Conservation (phyloP, 2,329 filamentous ascomycete species). For the Massarina eburnea region DNA sequence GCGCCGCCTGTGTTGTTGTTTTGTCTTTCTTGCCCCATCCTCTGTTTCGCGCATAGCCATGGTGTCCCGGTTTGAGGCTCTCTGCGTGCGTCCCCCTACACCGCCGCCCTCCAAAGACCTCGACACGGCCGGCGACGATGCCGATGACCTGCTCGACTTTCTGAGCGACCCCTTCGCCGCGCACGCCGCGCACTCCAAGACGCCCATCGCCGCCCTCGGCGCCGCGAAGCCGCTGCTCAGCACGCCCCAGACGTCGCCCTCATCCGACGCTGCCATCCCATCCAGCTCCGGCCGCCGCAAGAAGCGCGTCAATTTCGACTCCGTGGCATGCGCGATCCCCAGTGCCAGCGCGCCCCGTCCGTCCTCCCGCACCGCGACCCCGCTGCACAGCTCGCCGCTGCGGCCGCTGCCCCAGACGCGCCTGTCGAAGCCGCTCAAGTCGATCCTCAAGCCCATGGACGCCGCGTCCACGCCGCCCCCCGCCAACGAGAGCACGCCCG, state of each 20-base stretch:
- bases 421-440: slow-evolving; percentile 62
- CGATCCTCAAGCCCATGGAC: slow-evolving; percentile 76
- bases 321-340: slow-evolving; percentile 61
- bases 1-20: slow-evolving; percentile 16
- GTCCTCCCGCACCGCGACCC: slow-evolving; percentile 34
- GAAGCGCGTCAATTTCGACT: slow-evolving; percentile 62
- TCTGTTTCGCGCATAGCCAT: slow-evolving; percentile 43
- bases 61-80: slow-evolving; percentile 47
- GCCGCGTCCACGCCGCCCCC: slow-evolving; percentile 38
- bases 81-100: slow-evolving; percentile 58
- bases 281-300: slow-evolving; percentile 38
- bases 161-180: slow-evolving; percentile 46
- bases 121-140: slow-evolving; percentile 17
- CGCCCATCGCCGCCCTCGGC: not conserved
- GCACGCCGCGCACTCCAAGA: slow-evolving; percentile 28
- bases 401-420: slow-evolving; percentile 53
- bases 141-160: slow-evolving; percentile 46
- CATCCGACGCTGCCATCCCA: slow-evolving; percentile 42
- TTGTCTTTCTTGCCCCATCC: slow-evolving; percentile 19
- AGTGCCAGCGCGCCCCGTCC: slow-evolving; percentile 43
- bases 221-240: slow-evolving; percentile 25
- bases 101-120: slow-evolving; percentile 58
- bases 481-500: slow-evolving; percentile 42
- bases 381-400: slow-evolving; percentile 46
- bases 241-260: slow-evolving; percentile 48